Evolutionary conservation across 1,139 yeast genomes (phyloP), one percentile per base, ranked within the genome.

Genomic region (Taphrina communis): DNA sequence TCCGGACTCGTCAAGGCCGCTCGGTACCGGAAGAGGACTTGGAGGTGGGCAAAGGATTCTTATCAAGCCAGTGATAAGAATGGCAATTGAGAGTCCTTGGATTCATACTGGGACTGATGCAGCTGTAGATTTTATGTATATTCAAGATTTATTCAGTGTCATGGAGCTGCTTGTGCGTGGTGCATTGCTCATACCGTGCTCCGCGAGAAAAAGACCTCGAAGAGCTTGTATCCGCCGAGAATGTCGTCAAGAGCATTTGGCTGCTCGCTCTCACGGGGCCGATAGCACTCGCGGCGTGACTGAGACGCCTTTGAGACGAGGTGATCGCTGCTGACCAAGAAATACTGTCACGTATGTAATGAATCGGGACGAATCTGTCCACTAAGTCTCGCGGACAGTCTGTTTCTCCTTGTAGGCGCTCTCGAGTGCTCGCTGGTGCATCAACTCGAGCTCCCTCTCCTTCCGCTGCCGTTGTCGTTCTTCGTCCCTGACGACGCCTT

Each of bases 401-500:
- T 63, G 67, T 12, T 51, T 55, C 67, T 63, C 61, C 65, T 72
- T 75, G 51, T 62, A 73, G 50, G 73, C 73, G 36, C 69, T 63
- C 66, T 71, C 71, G 35, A 73, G 50, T 9, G 61, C 70, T 55
- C 71, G 72, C 55, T 73, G 75, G 50, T 69, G 41, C 48, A 59
- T 59, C 39, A 73, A 57, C 55, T 73, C 75, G 41, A 66, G 70
- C 31, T 56, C 63, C 8, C 75, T 69, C 48, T 72, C 75, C 46
- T 68, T 60, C 41, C 73, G 70, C 39, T 72, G 69, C 25, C 71
- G 66, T 41, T 70, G 71, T 6, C 75, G 70, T 58, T 73, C 75
- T n/a, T 55, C 70, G 46, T 73, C 75, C 11, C 69, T 53, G 38
- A 73, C 58, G 14, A 73, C 74, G 14, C 75, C 75, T 53, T 72